Percentiles rank a stretch among this genome's conserved stretches.
Evolutionary conservation across 306 rosid species (phyloP).

Genomic region (Senna siamea): DNA sequence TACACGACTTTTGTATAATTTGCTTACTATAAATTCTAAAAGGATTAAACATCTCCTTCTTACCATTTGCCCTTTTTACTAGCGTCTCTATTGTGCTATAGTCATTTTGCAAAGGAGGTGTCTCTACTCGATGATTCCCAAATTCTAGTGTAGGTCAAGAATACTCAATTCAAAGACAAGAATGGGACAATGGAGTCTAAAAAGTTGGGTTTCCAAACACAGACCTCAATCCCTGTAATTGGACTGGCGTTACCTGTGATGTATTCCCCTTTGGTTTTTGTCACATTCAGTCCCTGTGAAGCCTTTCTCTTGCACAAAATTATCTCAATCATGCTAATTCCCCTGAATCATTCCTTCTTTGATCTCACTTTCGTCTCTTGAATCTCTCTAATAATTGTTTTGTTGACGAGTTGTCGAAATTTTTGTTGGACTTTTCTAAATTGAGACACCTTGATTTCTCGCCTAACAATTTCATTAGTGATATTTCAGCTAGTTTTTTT

Average conservation of each 20-base stretch:
- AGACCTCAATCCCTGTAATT: constrained; percentile 56
- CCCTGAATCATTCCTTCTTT: constrained; percentile 49
- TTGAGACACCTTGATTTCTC: constrained; percentile 58
- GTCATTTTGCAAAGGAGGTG: neutral
- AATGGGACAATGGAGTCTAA: constrained; percentile 51
- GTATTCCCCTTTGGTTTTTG: constrained; percentile 69
- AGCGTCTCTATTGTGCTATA: constrained; percentile 11
- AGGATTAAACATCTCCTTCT: constrained; percentile 43
- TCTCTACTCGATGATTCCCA: constrained; percentile 48
- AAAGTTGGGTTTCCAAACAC: constrained; percentile 51
- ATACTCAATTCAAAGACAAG: constrained; percentile 54
- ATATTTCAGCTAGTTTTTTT: constrained; percentile 62
- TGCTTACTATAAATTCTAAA: no score
- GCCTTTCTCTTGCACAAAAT: constrained; percentile 47
- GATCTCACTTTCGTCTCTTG: constrained; percentile 60
- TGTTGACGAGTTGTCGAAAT: constrained; percentile 64
- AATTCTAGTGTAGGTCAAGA: constrained; percentile 64
- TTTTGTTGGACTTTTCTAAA: constrained; percentile 43
- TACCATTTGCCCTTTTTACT: no score
- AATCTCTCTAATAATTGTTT: constrained; percentile 56
- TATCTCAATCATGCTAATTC: constrained; percentile 50
- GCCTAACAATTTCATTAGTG: constrained; percentile 67
- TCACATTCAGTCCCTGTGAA: constrained; percentile 61
- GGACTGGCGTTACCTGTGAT: constrained; percentile 77
- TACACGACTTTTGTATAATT: no score